Evolutionary conservation across 768 basidiomycete genomes (phyloP).

Genomic region (Boletus rubescentipes): DNA sequence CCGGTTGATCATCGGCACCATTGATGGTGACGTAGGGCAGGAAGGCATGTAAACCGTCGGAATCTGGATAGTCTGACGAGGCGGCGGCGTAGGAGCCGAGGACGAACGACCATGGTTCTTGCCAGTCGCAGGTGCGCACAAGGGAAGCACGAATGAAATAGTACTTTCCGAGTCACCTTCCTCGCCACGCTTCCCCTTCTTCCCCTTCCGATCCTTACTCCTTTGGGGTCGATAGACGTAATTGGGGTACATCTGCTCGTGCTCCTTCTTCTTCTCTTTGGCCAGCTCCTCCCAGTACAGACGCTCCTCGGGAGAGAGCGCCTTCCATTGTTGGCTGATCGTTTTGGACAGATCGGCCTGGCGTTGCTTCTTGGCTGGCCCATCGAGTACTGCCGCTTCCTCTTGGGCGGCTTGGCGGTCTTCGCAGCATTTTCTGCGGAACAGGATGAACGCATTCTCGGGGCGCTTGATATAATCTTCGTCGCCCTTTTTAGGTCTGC

Average conservation of each 20-base stretch:
- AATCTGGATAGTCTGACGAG: slow-evolving; percentile 67
- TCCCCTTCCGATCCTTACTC: slow-evolving; percentile 45
- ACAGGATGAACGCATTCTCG: slow-evolving; percentile 83
- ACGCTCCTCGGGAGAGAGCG: slow-evolving; percentile 61
- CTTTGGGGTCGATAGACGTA: slow-evolving; percentile 80
- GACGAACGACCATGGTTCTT: slow-evolving; percentile 46
- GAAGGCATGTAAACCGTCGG: slow-evolving; percentile 65
- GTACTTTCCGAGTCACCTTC: slow-evolving; percentile 53
- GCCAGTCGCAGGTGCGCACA: slow-evolving; percentile 39
- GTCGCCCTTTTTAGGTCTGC: slow-evolving; percentile 61
- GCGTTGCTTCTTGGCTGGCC: slow-evolving; percentile 67
- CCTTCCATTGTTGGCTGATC: slow-evolving; percentile 80
- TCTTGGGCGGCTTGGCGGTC: slow-evolving; percentile 59
- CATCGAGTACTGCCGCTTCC: slow-evolving; percentile 37
- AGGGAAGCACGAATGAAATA: slow-evolving; percentile 46
- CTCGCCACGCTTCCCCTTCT: slow-evolving; percentile 38
- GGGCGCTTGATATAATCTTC: slow-evolving; percentile 83
- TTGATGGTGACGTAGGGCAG: slow-evolving; percentile 61
- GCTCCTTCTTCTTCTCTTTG: slow-evolving; percentile 78
- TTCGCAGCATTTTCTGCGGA: slow-evolving; percentile 77
- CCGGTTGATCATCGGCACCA: slow-evolving; percentile 55
- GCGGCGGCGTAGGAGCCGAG: slow-evolving; percentile 65
- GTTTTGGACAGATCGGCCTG: slow-evolving; percentile 80
- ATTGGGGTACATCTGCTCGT: slow-evolving; percentile 70
- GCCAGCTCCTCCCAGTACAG: slow-evolving; percentile 75